Base-by-base conservation (phyloP, 1,284 basidiomycete genomes). In the Phlebopus sp. region DNA sequence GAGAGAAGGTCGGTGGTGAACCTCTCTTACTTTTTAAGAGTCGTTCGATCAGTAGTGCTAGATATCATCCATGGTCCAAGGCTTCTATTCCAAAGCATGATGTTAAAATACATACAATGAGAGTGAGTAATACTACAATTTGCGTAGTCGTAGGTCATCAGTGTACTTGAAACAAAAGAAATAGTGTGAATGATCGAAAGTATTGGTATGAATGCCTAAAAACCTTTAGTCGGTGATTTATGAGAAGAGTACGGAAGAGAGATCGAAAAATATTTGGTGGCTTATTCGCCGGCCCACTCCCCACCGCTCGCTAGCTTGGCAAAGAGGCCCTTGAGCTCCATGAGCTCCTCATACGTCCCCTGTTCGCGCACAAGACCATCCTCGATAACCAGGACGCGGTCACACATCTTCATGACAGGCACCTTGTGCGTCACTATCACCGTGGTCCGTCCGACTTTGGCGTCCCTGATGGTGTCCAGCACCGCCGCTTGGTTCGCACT, bases 351-450 rank as follows among this genome's bases (percentile, higher is more conserved):
- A 60, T 81, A 97, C 38, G 76, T 76, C 14, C 94, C 94, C 55
- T 90, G 71, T 70, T 97, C 92, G 9, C 75, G 86, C 15, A 97
- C 77, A 43, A 64, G 66, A 4, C 95, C 94, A 14, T 86, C 82
- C 13, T 85, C 76, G 9, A 98, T 67, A 35, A 97, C 89, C 17
- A 97, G 58, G 44, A 99, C 82, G 32, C 92, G 78, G 67, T 97
- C 92, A 70, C 95, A 97, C 76, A 86, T 82, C 63, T 76, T 79
- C 95, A 99, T 99, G 40, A 93, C 84, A 49, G 86, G 80, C 38
- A 92, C 66, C 66, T 96, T 96, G 73, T 99, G 96, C 17, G 95
- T 97, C 57, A 98, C 84, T 74, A 97, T 86, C 52, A 98, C 66
- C 44, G 90, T 93, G 52, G 93, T 97, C 50, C 85, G 76, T 4